Evolutionary conservation across 1,284 basidiomycete genomes (phyloP).

Genomic region (Inonotus obliquus): DNA sequence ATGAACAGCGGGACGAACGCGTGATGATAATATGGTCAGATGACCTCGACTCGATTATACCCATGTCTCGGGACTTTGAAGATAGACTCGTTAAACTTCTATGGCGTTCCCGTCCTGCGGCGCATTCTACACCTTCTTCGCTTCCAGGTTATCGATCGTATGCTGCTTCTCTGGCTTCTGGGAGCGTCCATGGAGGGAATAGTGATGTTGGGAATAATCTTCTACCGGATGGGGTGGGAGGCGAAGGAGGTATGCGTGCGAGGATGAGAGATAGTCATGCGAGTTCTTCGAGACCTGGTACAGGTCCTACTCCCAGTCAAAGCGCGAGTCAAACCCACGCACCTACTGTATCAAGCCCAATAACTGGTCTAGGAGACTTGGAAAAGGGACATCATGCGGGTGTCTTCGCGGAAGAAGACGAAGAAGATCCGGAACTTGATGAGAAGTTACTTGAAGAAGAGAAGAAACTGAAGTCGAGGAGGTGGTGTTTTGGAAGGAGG

Average conservation of each 20-base stretch:
- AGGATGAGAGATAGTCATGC: not conserved
- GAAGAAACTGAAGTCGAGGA: conserved; percentile 1
- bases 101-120: conserved; percentile 46
- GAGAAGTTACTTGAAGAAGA: conserved; percentile 9
- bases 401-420: conserved; percentile 6
- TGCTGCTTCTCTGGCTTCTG: not conserved
- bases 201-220: conserved; percentile 3
- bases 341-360: not conserved
- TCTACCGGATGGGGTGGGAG: not conserved
- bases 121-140: conserved; percentile 16
- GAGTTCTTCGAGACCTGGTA: not conserved
- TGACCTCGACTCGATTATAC: conserved; percentile 64
- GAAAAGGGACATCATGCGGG: conserved; percentile 12
- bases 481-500: conserved; percentile 1
- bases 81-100: conserved; percentile 76
- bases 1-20: conserved; percentile 63
- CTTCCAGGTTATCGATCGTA: conserved; percentile 1
- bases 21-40: conserved; percentile 79
- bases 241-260: conserved; percentile 1
- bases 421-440: conserved; percentile 10
- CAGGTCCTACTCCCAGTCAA: not conserved
- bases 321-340: not conserved
- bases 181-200: not conserved
- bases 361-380: not conserved
- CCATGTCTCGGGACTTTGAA: conserved; percentile 70